Conservation (phyloP, 2,329 filamentous ascomycete genomes). For the Hymenotorrendiella dingleyae region DNA sequence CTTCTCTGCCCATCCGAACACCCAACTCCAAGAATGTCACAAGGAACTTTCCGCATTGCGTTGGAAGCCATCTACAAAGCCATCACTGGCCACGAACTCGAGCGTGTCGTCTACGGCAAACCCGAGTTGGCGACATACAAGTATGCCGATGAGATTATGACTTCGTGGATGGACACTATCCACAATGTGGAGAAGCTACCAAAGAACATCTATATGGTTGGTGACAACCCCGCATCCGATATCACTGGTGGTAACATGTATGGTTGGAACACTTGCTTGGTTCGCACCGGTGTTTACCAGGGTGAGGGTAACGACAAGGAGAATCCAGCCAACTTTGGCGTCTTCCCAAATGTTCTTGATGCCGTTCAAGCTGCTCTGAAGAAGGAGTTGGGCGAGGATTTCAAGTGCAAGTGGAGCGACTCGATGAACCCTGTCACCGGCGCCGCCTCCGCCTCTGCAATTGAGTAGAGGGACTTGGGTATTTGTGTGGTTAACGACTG, state of each 20-base stretch:
- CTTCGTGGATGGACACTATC: slow-evolving; percentile 69
- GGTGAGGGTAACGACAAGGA: slow-evolving; percentile 69
- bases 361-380: slow-evolving; percentile 61
- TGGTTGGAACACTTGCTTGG: slow-evolving; percentile 75
- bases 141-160: slow-evolving; percentile 68
- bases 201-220: slow-evolving; percentile 69
- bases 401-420: slow-evolving; percentile 68
- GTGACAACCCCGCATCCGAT: slow-evolving; percentile 68
- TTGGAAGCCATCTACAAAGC: slow-evolving; percentile 70
- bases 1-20: slow-evolving; percentile 59
- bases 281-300: slow-evolving; percentile 73
- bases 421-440: slow-evolving; percentile 62
- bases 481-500: slow-evolving; percentile 3
- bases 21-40: slow-evolving; percentile 63
- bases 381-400: slow-evolving; percentile 68
- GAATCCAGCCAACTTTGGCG: slow-evolving; percentile 72
- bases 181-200: slow-evolving; percentile 66
- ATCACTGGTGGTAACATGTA: slow-evolving; percentile 76
- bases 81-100: slow-evolving; percentile 62
- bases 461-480: slow-evolving; percentile 38
- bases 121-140: slow-evolving; percentile 71
- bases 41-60: slow-evolving; percentile 69
- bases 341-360: slow-evolving; percentile 67
- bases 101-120: slow-evolving; percentile 73
- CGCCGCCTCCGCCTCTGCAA: slow-evolving; percentile 45